These are phyloP conservation scores for Hygrophoropsis aurantiaca DNA, from an alignment of 768 basidiomycete species.

Conservation along the genomic window DNA sequence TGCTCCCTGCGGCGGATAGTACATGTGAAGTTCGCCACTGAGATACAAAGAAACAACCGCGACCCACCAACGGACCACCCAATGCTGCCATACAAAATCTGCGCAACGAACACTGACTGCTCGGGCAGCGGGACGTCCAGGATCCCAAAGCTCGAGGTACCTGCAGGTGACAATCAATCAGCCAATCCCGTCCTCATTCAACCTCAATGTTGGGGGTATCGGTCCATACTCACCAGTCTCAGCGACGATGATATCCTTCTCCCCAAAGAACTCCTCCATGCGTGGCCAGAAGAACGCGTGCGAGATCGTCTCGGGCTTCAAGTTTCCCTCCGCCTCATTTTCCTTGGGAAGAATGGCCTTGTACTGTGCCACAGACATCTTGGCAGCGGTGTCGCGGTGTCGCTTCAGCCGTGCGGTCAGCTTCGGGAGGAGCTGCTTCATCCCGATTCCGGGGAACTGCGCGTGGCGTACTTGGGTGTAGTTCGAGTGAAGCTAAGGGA, in stretches of 20 bases:
- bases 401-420: conserved; percentile 55
- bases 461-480: conserved; percentile 67
- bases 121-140: conserved; percentile 77
- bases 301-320: conserved; percentile 58
- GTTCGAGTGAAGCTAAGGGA: conserved; percentile 78
- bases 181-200: not conserved
- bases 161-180: conserved; percentile 22
- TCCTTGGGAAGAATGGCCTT: conserved; percentile 49
- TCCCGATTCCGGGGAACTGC: conserved; percentile 62
- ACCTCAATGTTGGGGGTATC: too few species aligned
- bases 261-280: conserved; percentile 66
- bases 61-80: conserved; percentile 79
- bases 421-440: conserved; percentile 76
- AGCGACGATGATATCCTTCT: conserved; percentile 75
- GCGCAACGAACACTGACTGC: conserved; percentile 62
- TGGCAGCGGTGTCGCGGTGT: conserved; percentile 37
- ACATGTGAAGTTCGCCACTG: not conserved
- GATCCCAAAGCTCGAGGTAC: conserved; percentile 84
- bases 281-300: conserved; percentile 88
- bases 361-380: conserved; percentile 46
- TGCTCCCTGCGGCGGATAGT: conserved; percentile 41
- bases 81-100: conserved; percentile 91
- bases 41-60: not conserved
- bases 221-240: conserved; percentile 72
- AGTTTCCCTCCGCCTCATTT: too few species aligned